Base-by-base conservation (phyloP, 2,329 filamentous ascomycete genomes). In the Pezicula rhizophila region DNA sequence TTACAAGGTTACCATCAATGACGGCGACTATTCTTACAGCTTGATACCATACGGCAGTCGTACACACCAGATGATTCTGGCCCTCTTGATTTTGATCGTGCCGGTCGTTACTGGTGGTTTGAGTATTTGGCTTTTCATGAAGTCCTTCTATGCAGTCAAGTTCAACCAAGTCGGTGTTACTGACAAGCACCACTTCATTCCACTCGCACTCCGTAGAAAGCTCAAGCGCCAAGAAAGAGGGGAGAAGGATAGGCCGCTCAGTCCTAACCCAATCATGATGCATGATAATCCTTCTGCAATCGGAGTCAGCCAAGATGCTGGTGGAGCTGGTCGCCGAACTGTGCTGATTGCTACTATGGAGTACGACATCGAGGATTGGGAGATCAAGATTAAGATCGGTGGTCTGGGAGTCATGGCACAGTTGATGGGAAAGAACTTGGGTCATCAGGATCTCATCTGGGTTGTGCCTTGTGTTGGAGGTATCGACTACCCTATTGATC, bases 361-460 rank as follows among this genome's bases (percentile, higher is more conserved):
- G 62, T 85, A 85, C 64, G 80, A 85, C 53, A 84, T 85, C 52
- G 78, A 82, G 46, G 82, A 85, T 59, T 85, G 82, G 78, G 72
- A 68, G 5, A 81, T 85, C 66, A 84, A 82, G 64, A 80, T 85
- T 67, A 85, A 85, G 66, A 85, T 85, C 35, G 82, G 82, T 52
- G 82, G 82, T 50, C 70, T 85, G 4, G 82, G 82, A 61, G 81
- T 84, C 53, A 85, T 85, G 81, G 80, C 82, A 26, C 79, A 82
- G 56, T 67, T 85, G 2, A 28, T 85, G 82, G 78, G 78, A 15
- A 80, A 82, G 59, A 77, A 81, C 44, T 72, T 85, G 8, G 70
- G 75, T 3, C 79, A 85, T 54, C 76, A 83, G 55, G 75, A 84
- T 59, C 69, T 85, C 1, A 76, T 85, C 54, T 85, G 77, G 77